These are phyloP conservation scores for Nidularia pulvinata DNA, from an alignment of 768 basidiomycete genomes.

Conservation along the genomic window DNA sequence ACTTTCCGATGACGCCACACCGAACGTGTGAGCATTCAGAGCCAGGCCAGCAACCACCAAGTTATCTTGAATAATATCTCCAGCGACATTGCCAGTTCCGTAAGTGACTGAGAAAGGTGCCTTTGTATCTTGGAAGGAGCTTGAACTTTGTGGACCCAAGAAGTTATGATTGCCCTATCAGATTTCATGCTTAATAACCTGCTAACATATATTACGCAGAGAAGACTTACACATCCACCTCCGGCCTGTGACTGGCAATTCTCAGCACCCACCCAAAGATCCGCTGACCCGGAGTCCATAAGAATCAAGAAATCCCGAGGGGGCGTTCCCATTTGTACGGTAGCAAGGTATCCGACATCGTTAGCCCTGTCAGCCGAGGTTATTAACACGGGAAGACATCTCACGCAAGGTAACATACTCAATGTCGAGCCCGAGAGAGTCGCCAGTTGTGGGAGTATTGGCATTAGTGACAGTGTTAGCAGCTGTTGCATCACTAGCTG, in stretches of 20 bases:
- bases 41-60: constrained; percentile 62
- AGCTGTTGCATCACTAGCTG: background rate
- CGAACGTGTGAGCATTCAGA: constrained; percentile 63
- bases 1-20: constrained; percentile 61
- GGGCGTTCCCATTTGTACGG: constrained; percentile 68
- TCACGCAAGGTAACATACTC: constrained; percentile 40
- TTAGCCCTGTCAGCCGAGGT: constrained; percentile 23
- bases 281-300: constrained; percentile 74
- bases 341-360: constrained; percentile 55
- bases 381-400: background rate
- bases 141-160: constrained; percentile 62
- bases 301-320: constrained; percentile 53
- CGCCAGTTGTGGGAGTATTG: constrained; percentile 29
- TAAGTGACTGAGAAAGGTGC: constrained; percentile 62
- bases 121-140: constrained; percentile 55
- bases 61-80: constrained; percentile 63
- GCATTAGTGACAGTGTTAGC: constrained; percentile 32
- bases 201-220: background rate
- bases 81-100: constrained; percentile 69
- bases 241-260: constrained; percentile 43
- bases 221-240: constrained; percentile 34
- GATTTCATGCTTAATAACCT: background rate
- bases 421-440: constrained; percentile 71
- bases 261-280: constrained; percentile 65
- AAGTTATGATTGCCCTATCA: constrained; percentile 51